Base-by-base conservation (phyloP, 2,329 filamentous ascomycete genomes). In the Bipolaris oryzae region DNA sequence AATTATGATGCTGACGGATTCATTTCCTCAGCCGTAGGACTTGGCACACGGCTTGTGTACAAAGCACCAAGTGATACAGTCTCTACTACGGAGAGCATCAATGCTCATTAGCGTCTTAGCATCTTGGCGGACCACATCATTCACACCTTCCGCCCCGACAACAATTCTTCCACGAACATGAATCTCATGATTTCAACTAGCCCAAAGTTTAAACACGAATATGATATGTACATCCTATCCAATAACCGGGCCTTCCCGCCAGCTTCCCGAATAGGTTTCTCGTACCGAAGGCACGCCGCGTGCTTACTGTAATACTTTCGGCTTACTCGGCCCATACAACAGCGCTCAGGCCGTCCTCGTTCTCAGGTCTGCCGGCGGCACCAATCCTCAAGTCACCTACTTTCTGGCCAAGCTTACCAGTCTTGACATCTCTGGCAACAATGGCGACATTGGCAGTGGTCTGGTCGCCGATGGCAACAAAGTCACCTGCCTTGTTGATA, bases 321-420 rank as follows among this genome's bases (percentile, higher is more conserved):
- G 13, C 20, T 44, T 71, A 74, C 53, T 75, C 70, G 2, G 64
- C 69, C 73, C 73, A 74, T 2, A 75, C 70, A 13, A 75, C 73
- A 2, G 71, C 69, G 43, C 69, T 73, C 13, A 74, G 49, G 31
- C 72, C 73, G 48, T 75, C 70, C 46, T 71, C 69, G n/a, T 65
- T 70, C 55, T 70, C 71, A 0, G 69, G 64, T 2, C 51, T 68
- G 16, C 72, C 73, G 9, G 58, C 55, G 20, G 65, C 13, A 2
- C 67, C 66, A 25, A 75, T 64, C 23, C 69, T 63, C 50, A 74
- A 41, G 45, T 63, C 68, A 1, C 67, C 71, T 2, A 70, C 67
- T 28, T 57, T 55, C 1, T 57, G 55, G 9, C 67, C 68, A 18
- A 75, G 44, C 46, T 67, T 70, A 9, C 72, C 72, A 33, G 72